phyloP scores from a whole-genome alignment of 305 asterid genomes.

The Vinca major region DNA sequence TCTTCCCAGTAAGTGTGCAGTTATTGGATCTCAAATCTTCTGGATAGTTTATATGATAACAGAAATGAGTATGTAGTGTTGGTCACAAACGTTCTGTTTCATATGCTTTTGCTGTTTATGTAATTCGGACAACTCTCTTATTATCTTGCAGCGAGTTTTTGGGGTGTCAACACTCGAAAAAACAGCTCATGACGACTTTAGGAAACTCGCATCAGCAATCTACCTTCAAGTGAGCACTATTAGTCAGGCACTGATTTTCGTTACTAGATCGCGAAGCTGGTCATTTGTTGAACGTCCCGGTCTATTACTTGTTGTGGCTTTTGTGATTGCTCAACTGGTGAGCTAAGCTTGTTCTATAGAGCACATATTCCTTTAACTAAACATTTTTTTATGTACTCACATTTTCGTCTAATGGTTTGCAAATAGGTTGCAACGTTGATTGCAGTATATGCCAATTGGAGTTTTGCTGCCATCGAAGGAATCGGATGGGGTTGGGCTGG shows the following conservation, averaged over 20 bases:
- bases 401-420: not conserved
- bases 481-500: slow-evolving; percentile 99
- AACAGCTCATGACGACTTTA: slow-evolving; percentile 81
- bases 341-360: slow-evolving; percentile 11
- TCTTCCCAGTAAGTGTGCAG: slow-evolving; percentile 28
- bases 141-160: slow-evolving; percentile 43
- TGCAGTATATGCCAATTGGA: slow-evolving; percentile 93
- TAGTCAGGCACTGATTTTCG: slow-evolving; percentile 94
- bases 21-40: not conserved
- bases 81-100: no score
- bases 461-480: slow-evolving; percentile 98
- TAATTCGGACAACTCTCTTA: not conserved
- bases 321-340: slow-evolving; percentile 80
- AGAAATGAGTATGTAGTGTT: not conserved
- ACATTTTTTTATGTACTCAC: not conserved
- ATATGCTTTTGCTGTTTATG: not conserved
- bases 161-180: slow-evolving; percentile 94
- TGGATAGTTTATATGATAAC: not conserved
- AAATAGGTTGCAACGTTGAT: slow-evolving; percentile 85
- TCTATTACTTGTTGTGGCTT: slow-evolving; percentile 71
- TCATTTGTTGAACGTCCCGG: slow-evolving; percentile 95
- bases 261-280: slow-evolving; percentile 92
- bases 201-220: slow-evolving; percentile 94
- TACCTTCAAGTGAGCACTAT: slow-evolving; percentile 99
- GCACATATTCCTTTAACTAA: not conserved